Evolutionary conservation across 2,329 filamentous ascomycete species (phyloP), one percentile per base, ranked within the genome.

Genomic region (Cladophialophora immunda): DNA sequence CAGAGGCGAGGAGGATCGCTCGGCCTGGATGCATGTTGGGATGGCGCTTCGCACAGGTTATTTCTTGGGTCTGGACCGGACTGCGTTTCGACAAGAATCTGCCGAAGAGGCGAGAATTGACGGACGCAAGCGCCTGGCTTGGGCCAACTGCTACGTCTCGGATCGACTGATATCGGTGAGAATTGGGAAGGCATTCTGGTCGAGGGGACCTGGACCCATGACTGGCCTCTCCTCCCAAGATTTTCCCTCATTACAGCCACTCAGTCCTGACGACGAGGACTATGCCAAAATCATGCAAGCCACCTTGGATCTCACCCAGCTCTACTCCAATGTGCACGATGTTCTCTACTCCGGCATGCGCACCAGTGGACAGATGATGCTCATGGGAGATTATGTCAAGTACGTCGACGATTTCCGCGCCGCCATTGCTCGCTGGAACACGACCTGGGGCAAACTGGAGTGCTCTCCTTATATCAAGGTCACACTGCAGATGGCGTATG

Each of bases 21-120:
- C 90, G 32, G 89, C 89, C 0, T 92, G 90, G 90, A 92, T 92
- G 89, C 88, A 92, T 72, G 89, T 92, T 5, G 90, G 90, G 1
- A 84, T 90, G 22, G 90, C 90, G 2, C 78, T 92, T 6, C 84
- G 90, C 6, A 85, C 91, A 2, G 90, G 87, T 0, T 92, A 92
- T 74, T 90, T 90, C 58, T 85, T 92, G 17, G 87, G 87, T 1
- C 81, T 92, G 19, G 90, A 92, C 74, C 84, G 88, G 66, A 91
- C 89, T 22, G 88, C 88, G 0, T 89, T 92, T 71, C 83, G 87
- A 52, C 85, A 86, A 34, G 85, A 88, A 41, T 82, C 85, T 52
- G 84, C 85, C 11, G 83, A 83, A n/a, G 86, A 87, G 64, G 84
- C 87, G 8, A 83, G 85, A 30, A 81, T 85, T 22, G 86, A 88